phyloP scores from a whole-genome alignment of 441 rosid species.

The Brassica hybrid region DNA sequence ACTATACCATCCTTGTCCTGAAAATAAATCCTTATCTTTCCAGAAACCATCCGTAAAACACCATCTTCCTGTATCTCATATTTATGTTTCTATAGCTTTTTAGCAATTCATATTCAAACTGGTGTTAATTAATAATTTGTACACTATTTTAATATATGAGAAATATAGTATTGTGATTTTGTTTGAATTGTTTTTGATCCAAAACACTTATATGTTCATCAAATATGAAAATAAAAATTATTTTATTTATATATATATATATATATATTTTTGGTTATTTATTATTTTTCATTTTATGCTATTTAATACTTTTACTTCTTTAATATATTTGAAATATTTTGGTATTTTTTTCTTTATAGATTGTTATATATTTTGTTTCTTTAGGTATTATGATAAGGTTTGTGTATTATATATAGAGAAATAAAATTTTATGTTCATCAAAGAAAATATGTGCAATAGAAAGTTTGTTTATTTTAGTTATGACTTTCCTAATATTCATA shows the following conservation, averaged over 20 bases:
- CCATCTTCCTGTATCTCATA: too few relatives aligned
- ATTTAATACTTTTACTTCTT: not conserved
- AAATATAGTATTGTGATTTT: not conserved
- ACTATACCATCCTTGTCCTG: too few relatives aligned
- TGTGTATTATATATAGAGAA: not conserved
- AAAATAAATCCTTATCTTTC: too few relatives aligned
- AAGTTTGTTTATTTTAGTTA: not conserved
- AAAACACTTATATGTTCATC: not conserved
- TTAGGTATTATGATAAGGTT: not conserved
- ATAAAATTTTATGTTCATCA: not conserved
- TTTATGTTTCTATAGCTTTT: too few relatives aligned
- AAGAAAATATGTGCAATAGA: not conserved
- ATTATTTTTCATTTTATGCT: not conserved
- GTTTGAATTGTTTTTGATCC: not conserved
- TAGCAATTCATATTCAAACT: not conserved
- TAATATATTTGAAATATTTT: too few relatives aligned
- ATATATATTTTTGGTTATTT: not conserved
- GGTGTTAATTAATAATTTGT: not conserved
- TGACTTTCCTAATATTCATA: not conserved
- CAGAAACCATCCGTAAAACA: too few relatives aligned
- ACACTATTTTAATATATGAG: not conserved
- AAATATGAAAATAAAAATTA: not conserved
- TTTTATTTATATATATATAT: too few relatives aligned
- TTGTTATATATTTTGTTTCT: too few relatives aligned
- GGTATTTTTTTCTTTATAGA: not conserved